Percentiles rank a stretch among this genome's conserved stretches.
These are phyloP conservation scores for Backusella luteola DNA, from an alignment of 192 early-diverging fungal species.

Conservation along the genomic window DNA sequence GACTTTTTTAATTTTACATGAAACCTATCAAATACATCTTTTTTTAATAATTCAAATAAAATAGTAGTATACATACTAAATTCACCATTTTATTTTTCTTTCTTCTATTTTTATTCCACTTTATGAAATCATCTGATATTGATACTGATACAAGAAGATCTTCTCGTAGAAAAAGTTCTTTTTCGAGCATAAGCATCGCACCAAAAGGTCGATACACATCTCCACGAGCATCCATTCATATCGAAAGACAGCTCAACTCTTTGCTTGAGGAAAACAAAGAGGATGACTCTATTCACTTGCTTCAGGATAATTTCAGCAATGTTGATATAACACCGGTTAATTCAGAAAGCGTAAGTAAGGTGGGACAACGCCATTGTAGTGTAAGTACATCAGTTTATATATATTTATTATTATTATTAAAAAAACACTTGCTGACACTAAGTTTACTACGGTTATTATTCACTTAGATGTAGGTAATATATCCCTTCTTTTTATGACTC, in stretches of 20 bases:
- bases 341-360: background rate
- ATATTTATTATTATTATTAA: background rate
- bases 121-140: background rate
- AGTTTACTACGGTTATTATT: too few relatives aligned
- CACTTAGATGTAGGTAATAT: background rate
- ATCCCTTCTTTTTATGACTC: background rate
- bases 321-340: background rate
- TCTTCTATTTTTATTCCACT: background rate
- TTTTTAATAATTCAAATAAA: background rate
- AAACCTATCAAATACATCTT: constrained; percentile 1
- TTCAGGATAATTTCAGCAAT: background rate
- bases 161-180: background rate
- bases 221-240: background rate
- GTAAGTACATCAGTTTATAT: background rate
- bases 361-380: background rate
- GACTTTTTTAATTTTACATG: background rate
- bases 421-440: background rate
- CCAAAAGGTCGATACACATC: background rate
- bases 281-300: background rate
- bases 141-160: background rate
- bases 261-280: background rate
- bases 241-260: background rate
- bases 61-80: background rate
- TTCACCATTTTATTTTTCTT: background rate
- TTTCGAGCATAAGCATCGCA: background rate